Conservation (phyloP, 2,329 filamentous ascomycete species). For the Stachybotrys elegans region DNA sequence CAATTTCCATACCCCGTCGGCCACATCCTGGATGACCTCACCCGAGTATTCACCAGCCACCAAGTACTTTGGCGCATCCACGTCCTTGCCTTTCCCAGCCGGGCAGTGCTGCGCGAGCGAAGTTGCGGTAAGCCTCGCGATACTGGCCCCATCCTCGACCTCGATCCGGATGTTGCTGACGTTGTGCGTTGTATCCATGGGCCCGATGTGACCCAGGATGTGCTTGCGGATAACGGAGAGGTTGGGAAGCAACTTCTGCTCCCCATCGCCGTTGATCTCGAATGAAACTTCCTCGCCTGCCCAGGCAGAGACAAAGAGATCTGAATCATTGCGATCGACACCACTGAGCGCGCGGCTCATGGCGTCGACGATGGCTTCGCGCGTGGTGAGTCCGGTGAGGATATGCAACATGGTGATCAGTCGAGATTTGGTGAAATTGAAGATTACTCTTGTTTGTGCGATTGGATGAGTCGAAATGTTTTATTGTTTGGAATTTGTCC, state of each 20-base stretch:
- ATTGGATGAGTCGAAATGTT: too few relatives aligned
- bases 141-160: slow-evolving; percentile 16
- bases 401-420: too few relatives aligned
- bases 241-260: neutral
- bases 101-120: slow-evolving; percentile 21
- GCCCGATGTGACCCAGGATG: slow-evolving; percentile 3
- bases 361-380: slow-evolving; percentile 6
- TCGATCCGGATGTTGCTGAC: slow-evolving; percentile 23
- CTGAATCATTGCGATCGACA: slow-evolving; percentile 4
- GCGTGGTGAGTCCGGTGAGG: slow-evolving; percentile 1
- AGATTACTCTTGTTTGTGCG: too few relatives aligned
- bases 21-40: slow-evolving; percentile 22
- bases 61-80: slow-evolving; percentile 15
- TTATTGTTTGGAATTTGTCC: too few relatives aligned
- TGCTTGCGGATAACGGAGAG: slow-evolving; percentile 3
- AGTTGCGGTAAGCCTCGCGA: slow-evolving; percentile 19
- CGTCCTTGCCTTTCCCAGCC: slow-evolving; percentile 17
- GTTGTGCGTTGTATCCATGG: slow-evolving; percentile 23
- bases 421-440: too few relatives aligned
- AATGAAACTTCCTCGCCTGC: slow-evolving; percentile 2
- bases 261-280: slow-evolving; percentile 1
- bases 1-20: slow-evolving; percentile 27
- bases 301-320: slow-evolving; percentile 4
- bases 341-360: slow-evolving; percentile 4
- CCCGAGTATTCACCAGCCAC: slow-evolving; percentile 21